phyloP scores from a whole-genome alignment of 129 eudicot species.

The carrot (Daucus carota) region DNA sequence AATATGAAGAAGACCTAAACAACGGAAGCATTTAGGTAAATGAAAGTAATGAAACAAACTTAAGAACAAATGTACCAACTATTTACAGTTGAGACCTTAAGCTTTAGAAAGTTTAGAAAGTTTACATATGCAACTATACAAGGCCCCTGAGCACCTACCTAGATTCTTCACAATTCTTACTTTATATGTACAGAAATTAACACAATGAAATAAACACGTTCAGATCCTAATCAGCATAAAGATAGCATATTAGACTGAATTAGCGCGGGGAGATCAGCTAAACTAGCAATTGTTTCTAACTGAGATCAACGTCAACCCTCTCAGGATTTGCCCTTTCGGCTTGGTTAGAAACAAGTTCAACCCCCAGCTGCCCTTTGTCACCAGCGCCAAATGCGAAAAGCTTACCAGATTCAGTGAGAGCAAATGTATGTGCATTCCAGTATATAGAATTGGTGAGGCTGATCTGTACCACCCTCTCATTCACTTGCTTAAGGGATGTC shows the following conservation, averaged over 20 bases:
- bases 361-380: constrained; percentile 94
- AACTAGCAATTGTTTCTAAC: constrained; percentile 20
- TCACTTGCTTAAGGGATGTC: constrained; percentile 56
- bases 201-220: background rate
- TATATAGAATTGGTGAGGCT: constrained; percentile 89
- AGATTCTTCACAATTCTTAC: constrained; percentile 18
- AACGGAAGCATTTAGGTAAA: no score
- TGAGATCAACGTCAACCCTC: constrained; percentile 66
- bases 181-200: constrained; percentile 22
- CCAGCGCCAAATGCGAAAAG: constrained; percentile 93
- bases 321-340: constrained; percentile 75
- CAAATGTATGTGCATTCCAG: constrained; percentile 98
- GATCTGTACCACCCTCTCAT: constrained; percentile 86
- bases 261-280: background rate
- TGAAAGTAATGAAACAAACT: background rate
- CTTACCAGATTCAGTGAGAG: constrained; percentile 74
- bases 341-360: constrained; percentile 67
- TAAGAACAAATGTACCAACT: background rate
- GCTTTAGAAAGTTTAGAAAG: background rate
- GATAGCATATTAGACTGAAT: constrained; percentile 8
- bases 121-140: background rate
- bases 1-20: no score
- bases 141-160: constrained; percentile 12
- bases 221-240: background rate
- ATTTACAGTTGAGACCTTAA: background rate